Evolutionary conservation across 805 yeast species (phyloP).

Genomic region (Wickerhamomyces tratensis): DNA sequence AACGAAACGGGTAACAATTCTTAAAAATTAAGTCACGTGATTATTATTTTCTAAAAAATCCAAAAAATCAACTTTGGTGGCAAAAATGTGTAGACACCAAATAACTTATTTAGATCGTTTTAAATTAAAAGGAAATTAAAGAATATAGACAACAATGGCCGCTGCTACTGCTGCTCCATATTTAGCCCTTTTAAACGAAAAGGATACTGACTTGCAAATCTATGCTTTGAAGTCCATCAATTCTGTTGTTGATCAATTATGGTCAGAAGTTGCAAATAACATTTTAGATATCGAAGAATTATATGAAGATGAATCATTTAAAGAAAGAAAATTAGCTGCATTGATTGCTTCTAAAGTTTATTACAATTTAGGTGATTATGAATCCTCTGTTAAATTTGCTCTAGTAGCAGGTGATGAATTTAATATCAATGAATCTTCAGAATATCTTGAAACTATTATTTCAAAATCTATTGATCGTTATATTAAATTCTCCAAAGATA

Average conservation of each 20-base stretch:
- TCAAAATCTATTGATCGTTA: constrained; percentile 87
- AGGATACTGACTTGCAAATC: constrained; percentile 64
- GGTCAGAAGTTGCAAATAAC: constrained; percentile 96
- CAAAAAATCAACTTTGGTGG: too few relatives aligned
- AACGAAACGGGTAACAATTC: too few relatives aligned
- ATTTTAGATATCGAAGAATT: constrained; percentile 83
- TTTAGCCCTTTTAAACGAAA: constrained; percentile 80
- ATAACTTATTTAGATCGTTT: too few relatives aligned
- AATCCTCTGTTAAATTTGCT: constrained; percentile 81
- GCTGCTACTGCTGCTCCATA: constrained; percentile 85
- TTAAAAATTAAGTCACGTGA: too few relatives aligned
- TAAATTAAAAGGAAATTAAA: too few relatives aligned
- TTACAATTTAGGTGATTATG: constrained; percentile 91
- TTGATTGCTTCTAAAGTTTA: constrained; percentile 82
- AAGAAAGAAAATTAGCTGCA: constrained; percentile 78
- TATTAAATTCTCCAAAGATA: constrained; percentile 49
- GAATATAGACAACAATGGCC: constrained; percentile 20
- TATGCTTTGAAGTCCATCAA: constrained; percentile 82
- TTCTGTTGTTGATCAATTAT: constrained; percentile 75
- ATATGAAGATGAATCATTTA: constrained; percentile 75
- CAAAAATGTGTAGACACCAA: too few relatives aligned
- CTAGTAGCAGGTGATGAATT: constrained; percentile 76
- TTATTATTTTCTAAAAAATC: too few relatives aligned
- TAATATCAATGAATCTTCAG: constrained; percentile 65
- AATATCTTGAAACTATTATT: constrained; percentile 87